These are phyloP conservation scores for Zymoseptoria tritici DNA, from an alignment of 2,329 filamentous ascomycete genomes.

Conservation along the genomic window DNA sequence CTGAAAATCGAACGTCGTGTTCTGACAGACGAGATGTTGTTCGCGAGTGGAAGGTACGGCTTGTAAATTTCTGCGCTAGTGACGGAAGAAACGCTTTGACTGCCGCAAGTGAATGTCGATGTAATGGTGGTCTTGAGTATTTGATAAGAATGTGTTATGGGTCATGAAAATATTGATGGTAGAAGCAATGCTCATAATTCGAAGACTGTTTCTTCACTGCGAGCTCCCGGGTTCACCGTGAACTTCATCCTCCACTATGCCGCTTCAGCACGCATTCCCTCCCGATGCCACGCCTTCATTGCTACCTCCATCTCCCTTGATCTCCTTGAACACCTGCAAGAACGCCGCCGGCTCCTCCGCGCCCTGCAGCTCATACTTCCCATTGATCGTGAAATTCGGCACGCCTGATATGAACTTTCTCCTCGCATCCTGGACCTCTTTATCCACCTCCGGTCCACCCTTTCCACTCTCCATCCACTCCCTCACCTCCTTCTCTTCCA, in stretches of 20 bases:
- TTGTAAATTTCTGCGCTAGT: background rate
- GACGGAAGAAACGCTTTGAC: background rate
- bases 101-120: background rate
- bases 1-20: too few species aligned
- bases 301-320: conserved; percentile 37
- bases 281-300: conserved; percentile 2
- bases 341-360: conserved; percentile 65
- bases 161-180: background rate
- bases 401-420: conserved; percentile 56
- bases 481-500: conserved; percentile 36
- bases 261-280: conserved; percentile 13
- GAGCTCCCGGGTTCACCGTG: too few species aligned
- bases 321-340: conserved; percentile 55
- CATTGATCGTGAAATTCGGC: conserved; percentile 68
- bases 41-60: background rate
- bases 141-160: background rate
- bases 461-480: conserved; percentile 39
- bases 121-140: background rate
- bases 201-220: too few species aligned
- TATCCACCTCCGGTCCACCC: conserved; percentile 40
- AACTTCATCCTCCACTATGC: background rate
- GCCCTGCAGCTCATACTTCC: conserved; percentile 58
- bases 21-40: background rate
- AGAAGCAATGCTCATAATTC: background rate
- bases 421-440: conserved; percentile 39